phyloP scores from a whole-genome alignment of 768 basidiomycete genomes.

The Rickenella mellea region DNA sequence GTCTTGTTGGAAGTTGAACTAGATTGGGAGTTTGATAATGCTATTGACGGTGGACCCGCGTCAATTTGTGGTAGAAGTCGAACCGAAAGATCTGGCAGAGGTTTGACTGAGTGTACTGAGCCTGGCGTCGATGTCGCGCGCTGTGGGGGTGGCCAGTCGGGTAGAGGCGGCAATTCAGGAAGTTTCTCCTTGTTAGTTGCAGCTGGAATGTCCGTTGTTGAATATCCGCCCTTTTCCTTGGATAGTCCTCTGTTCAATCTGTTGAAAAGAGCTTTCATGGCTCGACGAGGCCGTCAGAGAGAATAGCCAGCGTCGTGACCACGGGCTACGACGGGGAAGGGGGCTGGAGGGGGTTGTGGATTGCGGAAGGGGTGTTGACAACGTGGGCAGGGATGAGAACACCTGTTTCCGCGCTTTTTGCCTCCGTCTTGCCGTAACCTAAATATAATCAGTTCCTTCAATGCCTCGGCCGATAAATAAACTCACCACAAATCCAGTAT shows the following conservation, averaged over 20 bases:
- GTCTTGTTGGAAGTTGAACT: neutral
- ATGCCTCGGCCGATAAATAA: no score
- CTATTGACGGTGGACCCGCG: conserved; percentile 24
- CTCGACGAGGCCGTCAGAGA: neutral
- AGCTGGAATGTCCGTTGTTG: conserved; percentile 20
- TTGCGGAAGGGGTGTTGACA: conserved; percentile 1
- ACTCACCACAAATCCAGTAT: no score
- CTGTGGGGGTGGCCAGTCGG: conserved; percentile 52
- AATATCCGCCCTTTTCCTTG: conserved; percentile 32
- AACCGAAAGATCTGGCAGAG: conserved; percentile 55
- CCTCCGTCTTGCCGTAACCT: neutral
- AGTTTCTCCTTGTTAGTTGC: conserved; percentile 49
- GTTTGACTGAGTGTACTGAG: conserved; percentile 50
- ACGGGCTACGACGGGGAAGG: conserved; percentile 1
- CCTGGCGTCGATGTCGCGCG: conserved; percentile 30
- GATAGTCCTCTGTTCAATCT: conserved; percentile 67
- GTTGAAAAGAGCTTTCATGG: conserved; percentile 81
- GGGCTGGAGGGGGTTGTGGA: neutral
- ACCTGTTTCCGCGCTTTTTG: conserved; percentile 1
- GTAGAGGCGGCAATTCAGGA: conserved; percentile 46
- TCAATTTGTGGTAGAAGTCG: conserved; percentile 41
- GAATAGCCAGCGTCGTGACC: conserved; percentile 6
- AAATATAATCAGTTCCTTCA: no score
- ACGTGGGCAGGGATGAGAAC: neutral
- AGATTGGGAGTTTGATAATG: conserved; percentile 19